These are phyloP conservation scores for Cutaneotrichosporon sp. DNA, from an alignment of 1,284 basidiomycete genomes.

Conservation along the genomic window DNA sequence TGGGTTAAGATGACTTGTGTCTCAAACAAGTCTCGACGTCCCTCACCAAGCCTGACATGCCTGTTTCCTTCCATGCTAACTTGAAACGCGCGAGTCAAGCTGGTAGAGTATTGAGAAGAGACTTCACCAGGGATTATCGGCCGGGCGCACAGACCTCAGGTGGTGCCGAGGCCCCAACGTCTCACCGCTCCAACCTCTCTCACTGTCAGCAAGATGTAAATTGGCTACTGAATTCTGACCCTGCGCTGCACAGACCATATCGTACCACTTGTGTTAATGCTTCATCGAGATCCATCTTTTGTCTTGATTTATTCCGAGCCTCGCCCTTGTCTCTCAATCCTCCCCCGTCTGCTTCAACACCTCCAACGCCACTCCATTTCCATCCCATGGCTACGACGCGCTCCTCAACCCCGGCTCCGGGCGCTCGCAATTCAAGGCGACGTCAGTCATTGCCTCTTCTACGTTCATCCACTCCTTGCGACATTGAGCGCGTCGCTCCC, in stretches of 20 bases:
- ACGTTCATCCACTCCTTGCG: slow-evolving; percentile 1
- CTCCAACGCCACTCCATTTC: not conserved
- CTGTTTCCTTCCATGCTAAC: too few relatives aligned
- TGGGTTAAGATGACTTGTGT: too few relatives aligned
- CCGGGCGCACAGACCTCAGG: not conserved
- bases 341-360: not conserved
- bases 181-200: not conserved
- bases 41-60: too few relatives aligned
- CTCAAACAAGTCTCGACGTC: too few relatives aligned
- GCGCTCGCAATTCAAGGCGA: not conserved
- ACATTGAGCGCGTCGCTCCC: slow-evolving; percentile 6
- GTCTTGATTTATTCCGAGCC: not conserved
- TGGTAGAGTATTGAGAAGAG: too few relatives aligned
- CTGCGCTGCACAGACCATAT: not conserved
- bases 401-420: not conserved
- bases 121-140: too few relatives aligned
- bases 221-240: not conserved
- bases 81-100: too few relatives aligned
- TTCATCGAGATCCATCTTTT: not conserved
- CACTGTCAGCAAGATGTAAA: too few relatives aligned
- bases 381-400: not conserved
- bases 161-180: not conserved
- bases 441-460: not conserved
- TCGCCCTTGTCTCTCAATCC: not conserved
- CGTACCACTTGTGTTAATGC: not conserved